phyloP scores from a whole-genome alignment of 1,139 yeast species.

The Pichia sp. region DNA sequence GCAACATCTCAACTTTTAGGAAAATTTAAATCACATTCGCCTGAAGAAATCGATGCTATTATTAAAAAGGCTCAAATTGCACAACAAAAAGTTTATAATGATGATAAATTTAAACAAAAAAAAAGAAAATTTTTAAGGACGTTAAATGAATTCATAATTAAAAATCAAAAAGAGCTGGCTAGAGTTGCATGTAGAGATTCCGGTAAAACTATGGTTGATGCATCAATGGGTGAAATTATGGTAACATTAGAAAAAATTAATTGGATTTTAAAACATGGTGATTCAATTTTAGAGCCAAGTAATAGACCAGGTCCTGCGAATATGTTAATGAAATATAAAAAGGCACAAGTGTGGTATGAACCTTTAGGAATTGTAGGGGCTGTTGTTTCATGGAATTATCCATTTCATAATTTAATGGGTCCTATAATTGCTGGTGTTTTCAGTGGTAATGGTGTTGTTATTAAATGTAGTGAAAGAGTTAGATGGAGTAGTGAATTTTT shows the following conservation, averaged over 20 bases:
- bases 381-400: constrained; percentile 93
- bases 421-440: constrained; percentile 84
- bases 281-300: constrained; percentile 60
- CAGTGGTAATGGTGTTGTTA: constrained; percentile 84
- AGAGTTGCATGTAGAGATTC: constrained; percentile 93
- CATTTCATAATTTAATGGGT: constrained; percentile 87
- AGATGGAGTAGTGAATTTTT: constrained; percentile 90
- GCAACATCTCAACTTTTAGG: constrained; percentile 92
- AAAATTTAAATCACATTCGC: constrained; percentile 53
- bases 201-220: constrained; percentile 93
- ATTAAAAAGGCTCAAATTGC: constrained; percentile 55
- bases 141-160: constrained; percentile 61
- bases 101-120: constrained; percentile 32
- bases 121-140: constrained; percentile 69
- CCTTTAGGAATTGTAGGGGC: constrained; percentile 88
- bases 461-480: constrained; percentile 93
- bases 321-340: constrained; percentile 73
- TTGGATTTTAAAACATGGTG: constrained; percentile 87
- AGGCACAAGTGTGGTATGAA: constrained; percentile 88
- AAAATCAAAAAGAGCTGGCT: constrained; percentile 81
- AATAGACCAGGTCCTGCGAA: constrained; percentile 84
- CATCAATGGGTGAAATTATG: constrained; percentile 91
- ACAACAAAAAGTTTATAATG: constrained; percentile 51
- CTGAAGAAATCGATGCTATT: constrained; percentile 62
- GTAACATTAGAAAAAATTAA: constrained; percentile 87